Base-by-base conservation (phyloP, 169 alveolate species). In the Plasmodium knowlesi region DNA sequence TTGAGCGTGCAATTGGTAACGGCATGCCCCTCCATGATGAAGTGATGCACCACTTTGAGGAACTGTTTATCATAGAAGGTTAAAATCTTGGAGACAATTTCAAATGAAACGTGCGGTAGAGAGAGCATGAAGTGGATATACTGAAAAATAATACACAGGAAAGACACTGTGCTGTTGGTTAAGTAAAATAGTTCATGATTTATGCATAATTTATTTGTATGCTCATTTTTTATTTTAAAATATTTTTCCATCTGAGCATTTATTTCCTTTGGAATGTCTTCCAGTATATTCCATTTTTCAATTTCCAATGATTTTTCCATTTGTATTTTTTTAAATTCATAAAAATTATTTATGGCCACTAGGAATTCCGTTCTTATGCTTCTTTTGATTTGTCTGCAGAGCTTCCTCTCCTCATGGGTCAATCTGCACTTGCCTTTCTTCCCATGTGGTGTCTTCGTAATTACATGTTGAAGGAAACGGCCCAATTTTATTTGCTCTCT, bases 261-360 rank as follows among this genome's bases (percentile, higher is more conserved):
- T 67, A 83, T 50, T 70, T 83, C 92, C 16, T 67, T 2, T 30
- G 92, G 92, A 8, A 83, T 61, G 46, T 83, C 92, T 1, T 82
- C 78, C 10, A 83, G 82, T 30, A 83, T 28, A 12, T 57, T 53
- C 92, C 92, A 83, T 70, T 83, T 83, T 83, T 83, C 92, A 19
- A 83, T 30, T 67, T 71, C 92, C 19, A 83, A n/a, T 10, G 53
- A 83, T 34, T 83, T 83, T 1, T 83, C 32, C 16, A 83, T 83
- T 83, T 83, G 92, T 30, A 83, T 71, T 39, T 83, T 83, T 83
- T 83, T 83, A 83, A 83, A 83, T 14, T 83, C 92, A 32, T 83
- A 83, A 67, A 83, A 83, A 32, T 83, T 37, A 34, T 83, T 37
- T 37, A 83, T 67, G n/a, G 82, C 32, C 14, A 83, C 30, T 19